phyloP scores from a whole-genome alignment of 306 rosid genomes.

The Oxytropis ochrocephala region DNA sequence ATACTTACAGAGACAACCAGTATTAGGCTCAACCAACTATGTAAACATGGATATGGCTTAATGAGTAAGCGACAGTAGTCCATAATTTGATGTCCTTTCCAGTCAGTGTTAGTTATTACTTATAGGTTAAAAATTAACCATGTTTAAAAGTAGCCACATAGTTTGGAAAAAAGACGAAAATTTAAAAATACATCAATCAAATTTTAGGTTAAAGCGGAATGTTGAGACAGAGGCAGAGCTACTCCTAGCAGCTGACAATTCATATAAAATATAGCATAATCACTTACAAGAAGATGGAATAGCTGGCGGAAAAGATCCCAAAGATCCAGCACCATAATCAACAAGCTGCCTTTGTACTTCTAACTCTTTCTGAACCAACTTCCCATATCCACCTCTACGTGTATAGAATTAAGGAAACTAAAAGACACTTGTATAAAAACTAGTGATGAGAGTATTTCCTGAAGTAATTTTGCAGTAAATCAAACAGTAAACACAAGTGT shows the following conservation, averaged over 20 bases:
- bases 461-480: not conserved
- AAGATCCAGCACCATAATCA: constrained; percentile 91
- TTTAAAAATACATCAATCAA: not conserved
- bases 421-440: not conserved
- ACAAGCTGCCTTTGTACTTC: constrained; percentile 96
- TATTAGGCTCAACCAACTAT: not conserved
- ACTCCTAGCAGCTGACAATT: constrained; percentile 18
- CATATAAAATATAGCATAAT: constrained; percentile 1
- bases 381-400: constrained; percentile 98
- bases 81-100: not conserved
- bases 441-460: not conserved
- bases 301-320: constrained; percentile 73
- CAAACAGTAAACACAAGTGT: no score
- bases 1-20: not conserved
- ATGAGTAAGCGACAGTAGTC: not conserved
- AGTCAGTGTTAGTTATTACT: not conserved
- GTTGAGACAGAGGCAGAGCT: not conserved
- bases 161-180: not conserved
- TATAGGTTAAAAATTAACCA: not conserved
- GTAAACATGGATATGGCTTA: not conserved
- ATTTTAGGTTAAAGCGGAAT: not conserved
- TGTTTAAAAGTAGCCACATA: not conserved
- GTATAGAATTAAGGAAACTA: constrained; percentile 51
- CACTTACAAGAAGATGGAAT: constrained; percentile 74
- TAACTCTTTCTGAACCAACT: constrained; percentile 80